A percentile compares a stretch with the other conserved stretches of the same genome.
These are phyloP conservation scores for Thalassiosira mediterranea DNA, from an alignment of 352 stramenopile genomes.

Conservation along the genomic window DNA sequence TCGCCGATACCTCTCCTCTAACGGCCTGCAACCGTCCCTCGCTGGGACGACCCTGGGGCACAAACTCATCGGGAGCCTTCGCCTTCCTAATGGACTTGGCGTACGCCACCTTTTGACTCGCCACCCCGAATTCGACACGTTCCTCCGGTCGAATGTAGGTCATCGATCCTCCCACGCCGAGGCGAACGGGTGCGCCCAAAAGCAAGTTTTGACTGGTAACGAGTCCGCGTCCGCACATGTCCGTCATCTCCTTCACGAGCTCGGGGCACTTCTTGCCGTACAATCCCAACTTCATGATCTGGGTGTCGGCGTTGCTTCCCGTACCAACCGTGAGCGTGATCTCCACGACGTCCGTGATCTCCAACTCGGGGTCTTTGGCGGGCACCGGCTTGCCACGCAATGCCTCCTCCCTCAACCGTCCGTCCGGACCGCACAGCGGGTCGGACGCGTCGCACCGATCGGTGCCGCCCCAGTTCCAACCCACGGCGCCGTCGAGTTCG, in stretches of 20 bases:
- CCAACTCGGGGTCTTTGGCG: conserved; percentile 4
- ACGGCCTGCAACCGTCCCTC: conserved; percentile 28
- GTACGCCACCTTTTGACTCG: conserved; percentile 70
- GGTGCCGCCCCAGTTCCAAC: conserved; percentile 79
- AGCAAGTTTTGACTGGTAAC: conserved; percentile 62
- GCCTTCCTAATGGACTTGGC: conserved; percentile 47
- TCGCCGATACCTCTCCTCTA: conserved; percentile 40
- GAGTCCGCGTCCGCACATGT: conserved; percentile 55
- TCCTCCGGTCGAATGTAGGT: conserved; percentile 58
- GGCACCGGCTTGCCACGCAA: conserved; percentile 51
- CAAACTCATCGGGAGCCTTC: conserved; percentile 59
- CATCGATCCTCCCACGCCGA: conserved; percentile 51
- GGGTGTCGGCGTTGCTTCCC: conserved; percentile 44
- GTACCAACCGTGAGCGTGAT: conserved; percentile 62
- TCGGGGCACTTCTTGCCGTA: conserved; percentile 66
- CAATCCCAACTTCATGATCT: conserved; percentile 62
- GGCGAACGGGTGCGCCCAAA: conserved; percentile 60
- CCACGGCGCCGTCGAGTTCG: conserved; percentile 78
- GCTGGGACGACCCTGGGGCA: conserved; percentile 61
- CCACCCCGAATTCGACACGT: conserved; percentile 73
- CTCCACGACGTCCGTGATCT: conserved; percentile 70
- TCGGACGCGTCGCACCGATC: conserved; percentile 79
- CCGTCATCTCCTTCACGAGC: conserved; percentile 59
- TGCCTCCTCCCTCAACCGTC: conserved; percentile 44
- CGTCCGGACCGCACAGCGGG: conserved; percentile 67